Evolutionary conservation across 2,329 filamentous ascomycete genomes (phyloP).

Genomic region (Sordariomycetes sp.): DNA sequence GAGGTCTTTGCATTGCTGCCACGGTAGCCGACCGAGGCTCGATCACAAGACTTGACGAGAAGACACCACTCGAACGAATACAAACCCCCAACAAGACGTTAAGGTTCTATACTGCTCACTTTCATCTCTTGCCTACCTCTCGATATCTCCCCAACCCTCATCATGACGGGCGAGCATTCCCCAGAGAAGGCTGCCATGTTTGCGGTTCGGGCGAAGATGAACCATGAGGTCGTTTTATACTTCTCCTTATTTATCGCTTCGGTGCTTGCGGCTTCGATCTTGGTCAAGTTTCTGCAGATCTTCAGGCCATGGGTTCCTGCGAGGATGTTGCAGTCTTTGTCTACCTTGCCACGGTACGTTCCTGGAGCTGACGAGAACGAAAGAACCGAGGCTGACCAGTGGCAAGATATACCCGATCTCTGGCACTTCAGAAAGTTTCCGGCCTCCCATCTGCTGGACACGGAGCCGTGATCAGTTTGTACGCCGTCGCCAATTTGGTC

Average conservation of each 20-base stretch:
- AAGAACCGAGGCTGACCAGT: neutral
- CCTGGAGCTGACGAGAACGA: neutral
- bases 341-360: neutral
- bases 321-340: neutral
- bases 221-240: neutral
- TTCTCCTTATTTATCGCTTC: neutral
- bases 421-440: neutral
- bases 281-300: neutral
- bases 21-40: too few relatives aligned
- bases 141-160: too few relatives aligned
- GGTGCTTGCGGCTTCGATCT: neutral
- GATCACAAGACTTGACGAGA: too few relatives aligned
- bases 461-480: neutral
- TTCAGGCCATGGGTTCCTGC: neutral
- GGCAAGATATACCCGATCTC: neutral
- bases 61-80: too few relatives aligned
- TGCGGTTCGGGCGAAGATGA: neutral
- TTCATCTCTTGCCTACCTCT: too few relatives aligned
- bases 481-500: neutral
- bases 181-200: neutral
- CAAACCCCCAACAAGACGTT: too few relatives aligned
- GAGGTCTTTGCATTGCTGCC: too few relatives aligned
- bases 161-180: neutral
- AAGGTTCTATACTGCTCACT: too few relatives aligned
- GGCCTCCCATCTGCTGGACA: neutral